Conservation (phyloP, 2,329 filamentous ascomycete species). For the Mariannaea sp. region DNA sequence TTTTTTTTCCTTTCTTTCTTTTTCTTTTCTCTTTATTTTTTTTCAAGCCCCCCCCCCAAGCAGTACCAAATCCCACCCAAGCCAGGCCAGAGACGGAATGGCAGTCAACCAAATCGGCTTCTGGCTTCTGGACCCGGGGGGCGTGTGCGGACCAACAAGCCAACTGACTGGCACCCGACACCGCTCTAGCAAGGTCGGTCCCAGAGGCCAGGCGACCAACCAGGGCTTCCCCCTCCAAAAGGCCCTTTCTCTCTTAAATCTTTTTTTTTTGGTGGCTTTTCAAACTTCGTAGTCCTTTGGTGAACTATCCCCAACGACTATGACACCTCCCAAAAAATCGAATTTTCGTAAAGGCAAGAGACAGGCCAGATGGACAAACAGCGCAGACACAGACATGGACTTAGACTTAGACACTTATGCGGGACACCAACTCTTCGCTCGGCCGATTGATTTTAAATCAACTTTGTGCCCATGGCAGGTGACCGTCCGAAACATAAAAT, state of each 20-base stretch:
- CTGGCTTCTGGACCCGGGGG: not conserved
- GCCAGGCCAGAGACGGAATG: slow-evolving; percentile 14
- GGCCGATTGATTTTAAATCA: slow-evolving; percentile 5
- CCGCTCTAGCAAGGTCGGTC: slow-evolving; percentile 6
- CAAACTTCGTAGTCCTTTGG: not conserved
- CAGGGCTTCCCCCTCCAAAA: slow-evolving; percentile 2
- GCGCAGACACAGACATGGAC: no score
- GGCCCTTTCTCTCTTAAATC: slow-evolving; percentile 4
- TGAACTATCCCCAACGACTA: not conserved
- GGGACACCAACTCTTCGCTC: slow-evolving; percentile 23
- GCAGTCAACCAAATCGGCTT: slow-evolving; percentile 7
- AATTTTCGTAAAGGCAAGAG: no score
- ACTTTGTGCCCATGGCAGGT: not conserved
- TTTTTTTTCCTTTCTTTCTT: not conserved
- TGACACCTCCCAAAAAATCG: slow-evolving; percentile 13
- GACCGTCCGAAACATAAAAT: not conserved
- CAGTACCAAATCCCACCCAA: slow-evolving; percentile 2
- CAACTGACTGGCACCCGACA: slow-evolving; percentile 6
- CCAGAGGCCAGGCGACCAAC: slow-evolving; percentile 6
- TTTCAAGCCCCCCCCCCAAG: no score
- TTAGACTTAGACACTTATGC: no score
- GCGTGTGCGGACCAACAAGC: not conserved
- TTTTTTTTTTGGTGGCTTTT: slow-evolving; percentile 1
- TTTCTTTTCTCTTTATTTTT: no score
- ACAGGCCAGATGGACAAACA: no score